Evolutionary conservation across 805 yeast genomes (phyloP), one percentile per base, ranked within the genome.

Genomic region (Candida chilensis): DNA sequence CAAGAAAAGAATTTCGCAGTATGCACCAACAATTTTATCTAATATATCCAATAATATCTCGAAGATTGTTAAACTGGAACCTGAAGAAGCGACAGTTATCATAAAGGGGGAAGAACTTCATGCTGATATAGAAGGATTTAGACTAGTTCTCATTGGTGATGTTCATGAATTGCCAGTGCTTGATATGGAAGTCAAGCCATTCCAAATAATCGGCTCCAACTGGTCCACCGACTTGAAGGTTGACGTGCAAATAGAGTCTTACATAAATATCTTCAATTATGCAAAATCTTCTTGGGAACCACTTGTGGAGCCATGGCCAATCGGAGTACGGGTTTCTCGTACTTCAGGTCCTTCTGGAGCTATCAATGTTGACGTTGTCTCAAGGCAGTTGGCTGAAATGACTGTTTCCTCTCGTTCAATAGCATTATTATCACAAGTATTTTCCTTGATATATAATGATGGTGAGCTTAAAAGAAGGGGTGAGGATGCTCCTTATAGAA

Each of bases 201-300:
- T 88, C 50, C 71, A 71, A 9, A 49, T 80, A 2, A 59, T 58
- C 19, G 88, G 86, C 0, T 67, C 70, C 32, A 83, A 88, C 43
- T 88, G 96, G 96, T 80, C 95, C 0, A 76, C 88, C 1, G 88
- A 83, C 36, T 52, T 88, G 32, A 78, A 76, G 41, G 82, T 85
- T 1, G 76, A 74, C 33, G 64, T 80, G 0, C 69, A 71, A 16
- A 52, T 87, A 20, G 82, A 74, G 36, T 66, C 86, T 1, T 71
- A 60, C 36, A 69, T 82, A 7, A 87, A 85, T 50, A 73, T 85
- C 14, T 88, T 82, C 62, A 87, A 87, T 50, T 88, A 88, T 50
- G 73, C 96, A 0, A 74, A 82, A 37, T 87, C 96, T 3, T 71
- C 86, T 0, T 88, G 98, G 97, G 97, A 92, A 45, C 96, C 98